Conservation (phyloP, 768 basidiomycete genomes). For the Boletellus emodensis region DNA sequence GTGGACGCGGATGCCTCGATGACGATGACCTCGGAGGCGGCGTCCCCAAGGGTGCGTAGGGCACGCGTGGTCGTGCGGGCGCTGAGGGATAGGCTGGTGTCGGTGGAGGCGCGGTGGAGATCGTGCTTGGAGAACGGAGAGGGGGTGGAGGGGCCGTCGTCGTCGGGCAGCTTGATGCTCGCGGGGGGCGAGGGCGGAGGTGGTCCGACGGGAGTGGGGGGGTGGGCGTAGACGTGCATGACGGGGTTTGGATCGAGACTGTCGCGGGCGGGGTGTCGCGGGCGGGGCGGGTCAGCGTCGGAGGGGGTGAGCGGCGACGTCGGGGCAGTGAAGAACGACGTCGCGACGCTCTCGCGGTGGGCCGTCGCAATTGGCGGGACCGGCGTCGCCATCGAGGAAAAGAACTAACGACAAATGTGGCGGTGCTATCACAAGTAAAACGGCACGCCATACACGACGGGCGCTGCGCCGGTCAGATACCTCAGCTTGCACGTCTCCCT, state of each 20-base stretch:
- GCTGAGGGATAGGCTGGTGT: slow-evolving; percentile 39
- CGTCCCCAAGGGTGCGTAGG: slow-evolving; percentile 16
- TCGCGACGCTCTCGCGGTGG: too few relatives aligned
- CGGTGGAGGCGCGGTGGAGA: slow-evolving; percentile 47
- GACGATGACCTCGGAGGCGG: slow-evolving; percentile 17
- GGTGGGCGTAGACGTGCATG: slow-evolving; percentile 28
- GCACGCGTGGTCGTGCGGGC: slow-evolving; percentile 21
- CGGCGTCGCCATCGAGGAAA: too few relatives aligned
- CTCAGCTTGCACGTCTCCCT: slow-evolving; percentile 82
- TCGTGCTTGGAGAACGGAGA: slow-evolving; percentile 23
- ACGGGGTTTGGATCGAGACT: slow-evolving; percentile 38
- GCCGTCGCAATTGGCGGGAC: too few relatives aligned
- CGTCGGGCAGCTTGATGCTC: slow-evolving; percentile 31
- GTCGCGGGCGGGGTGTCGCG: slow-evolving; percentile 2
- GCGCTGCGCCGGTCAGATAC: slow-evolving; percentile 93
- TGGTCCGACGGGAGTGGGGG: slow-evolving; percentile 38
- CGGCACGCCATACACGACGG: slow-evolving; percentile 94
- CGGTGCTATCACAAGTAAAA: slow-evolving; percentile 63
- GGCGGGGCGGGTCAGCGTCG: neutral
- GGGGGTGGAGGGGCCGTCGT: slow-evolving; percentile 11
- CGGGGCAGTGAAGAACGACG: too few relatives aligned
- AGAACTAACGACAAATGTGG: too few relatives aligned
- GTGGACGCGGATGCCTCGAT: slow-evolving; percentile 10
- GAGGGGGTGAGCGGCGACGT: too few relatives aligned
- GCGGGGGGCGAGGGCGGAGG: slow-evolving; percentile 55